These are phyloP conservation scores for Cylindrotheca fusiformis DNA, from an alignment of 108 stramenopile genomes.

Conservation along the genomic window DNA sequence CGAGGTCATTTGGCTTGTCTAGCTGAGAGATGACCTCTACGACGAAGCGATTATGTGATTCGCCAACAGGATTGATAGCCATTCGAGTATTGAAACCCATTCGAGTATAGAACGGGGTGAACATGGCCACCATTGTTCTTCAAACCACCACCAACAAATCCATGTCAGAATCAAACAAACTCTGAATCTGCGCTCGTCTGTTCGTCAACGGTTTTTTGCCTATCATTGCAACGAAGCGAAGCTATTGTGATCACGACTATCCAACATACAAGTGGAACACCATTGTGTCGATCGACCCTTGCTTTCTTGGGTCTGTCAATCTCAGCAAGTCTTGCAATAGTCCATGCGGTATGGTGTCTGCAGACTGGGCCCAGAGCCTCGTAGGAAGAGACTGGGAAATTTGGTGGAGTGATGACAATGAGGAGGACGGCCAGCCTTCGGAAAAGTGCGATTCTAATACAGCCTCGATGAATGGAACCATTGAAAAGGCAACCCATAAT, in stretches of 20 bases:
- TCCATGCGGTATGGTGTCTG: background rate
- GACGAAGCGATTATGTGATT: no score
- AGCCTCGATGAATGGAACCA: no score
- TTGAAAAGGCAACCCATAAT: no score
- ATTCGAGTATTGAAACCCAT: no score
- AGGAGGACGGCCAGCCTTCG: background rate
- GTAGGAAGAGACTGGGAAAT: conserved; percentile 83
- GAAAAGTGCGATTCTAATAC: background rate
- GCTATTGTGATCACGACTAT: no score
- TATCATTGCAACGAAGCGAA: no score
- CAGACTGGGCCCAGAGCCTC: conserved; percentile 61
- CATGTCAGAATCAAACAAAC: background rate
- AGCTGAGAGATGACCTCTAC: no score
- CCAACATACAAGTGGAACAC: background rate
- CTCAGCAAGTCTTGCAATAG: background rate
- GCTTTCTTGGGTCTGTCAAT: background rate
- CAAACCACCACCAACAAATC: no score
- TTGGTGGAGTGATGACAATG: conserved; percentile 46
- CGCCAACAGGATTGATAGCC: no score
- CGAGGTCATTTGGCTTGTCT: no score
- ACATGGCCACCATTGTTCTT: no score
- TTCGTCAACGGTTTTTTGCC: background rate
- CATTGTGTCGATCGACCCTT: background rate
- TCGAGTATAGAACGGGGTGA: no score
- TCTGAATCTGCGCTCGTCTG: background rate